A percentile compares a stretch with the other conserved stretches of the same genome.
Conservation (phyloP, 2,329 filamentous ascomycete species). For the Aspergillus melleus region DNA sequence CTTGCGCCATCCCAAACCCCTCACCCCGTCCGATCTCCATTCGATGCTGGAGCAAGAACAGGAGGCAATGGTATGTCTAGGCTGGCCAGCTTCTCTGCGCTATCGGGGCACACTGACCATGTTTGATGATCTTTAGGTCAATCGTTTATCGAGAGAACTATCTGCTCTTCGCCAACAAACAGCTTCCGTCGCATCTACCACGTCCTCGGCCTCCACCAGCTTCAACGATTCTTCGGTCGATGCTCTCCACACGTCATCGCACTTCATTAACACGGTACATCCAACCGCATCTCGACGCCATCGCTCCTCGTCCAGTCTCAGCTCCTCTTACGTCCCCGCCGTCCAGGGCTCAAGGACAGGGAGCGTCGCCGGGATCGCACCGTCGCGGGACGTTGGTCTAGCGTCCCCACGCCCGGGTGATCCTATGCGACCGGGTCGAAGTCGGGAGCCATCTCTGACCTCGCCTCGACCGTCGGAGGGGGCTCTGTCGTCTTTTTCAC, state of each 20-base stretch:
- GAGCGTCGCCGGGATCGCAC: slow-evolving; percentile 45
- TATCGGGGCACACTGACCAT: not conserved
- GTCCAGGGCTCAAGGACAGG: slow-evolving; percentile 36
- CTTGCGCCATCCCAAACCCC: slow-evolving; percentile 78
- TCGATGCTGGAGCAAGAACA: slow-evolving; percentile 91
- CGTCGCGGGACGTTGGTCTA: slow-evolving; percentile 40
- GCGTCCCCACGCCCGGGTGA: slow-evolving; percentile 32
- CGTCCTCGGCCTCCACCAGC: slow-evolving; percentile 56
- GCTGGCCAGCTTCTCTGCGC: not conserved
- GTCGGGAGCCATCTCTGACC: slow-evolving; percentile 45
- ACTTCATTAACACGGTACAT: slow-evolving; percentile 50
- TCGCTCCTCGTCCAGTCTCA: slow-evolving; percentile 57
- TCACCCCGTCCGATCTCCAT: slow-evolving; percentile 88
- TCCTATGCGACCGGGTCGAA: slow-evolving; percentile 32
- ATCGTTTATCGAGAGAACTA: slow-evolving; percentile 87
- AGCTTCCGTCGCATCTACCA: slow-evolving; percentile 61
- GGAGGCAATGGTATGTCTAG: slow-evolving; percentile 71
- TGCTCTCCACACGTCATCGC: slow-evolving; percentile 39
- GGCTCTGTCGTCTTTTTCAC: slow-evolving; percentile 30
- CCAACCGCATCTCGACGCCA: slow-evolving; percentile 57
- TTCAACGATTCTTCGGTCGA: slow-evolving; percentile 51
- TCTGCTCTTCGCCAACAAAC: slow-evolving; percentile 73
- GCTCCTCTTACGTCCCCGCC: slow-evolving; percentile 44
- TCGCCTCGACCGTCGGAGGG: slow-evolving; percentile 38
- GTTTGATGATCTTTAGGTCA: slow-evolving; percentile 62